Evolutionary conservation across 768 basidiomycete species (phyloP).

Genomic region (Pisolithus microcarpus): DNA sequence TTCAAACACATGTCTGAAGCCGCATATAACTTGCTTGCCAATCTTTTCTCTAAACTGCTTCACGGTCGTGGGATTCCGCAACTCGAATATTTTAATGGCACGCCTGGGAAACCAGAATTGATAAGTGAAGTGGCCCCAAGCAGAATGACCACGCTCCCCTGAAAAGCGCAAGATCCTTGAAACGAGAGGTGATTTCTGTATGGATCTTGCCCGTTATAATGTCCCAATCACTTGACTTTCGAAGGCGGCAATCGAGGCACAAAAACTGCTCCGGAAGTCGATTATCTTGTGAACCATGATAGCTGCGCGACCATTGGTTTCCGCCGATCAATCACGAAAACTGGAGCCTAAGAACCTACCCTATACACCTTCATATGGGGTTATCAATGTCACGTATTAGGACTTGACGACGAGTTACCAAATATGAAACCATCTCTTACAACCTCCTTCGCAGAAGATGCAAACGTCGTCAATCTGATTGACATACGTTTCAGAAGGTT

Average conservation of each 20-base stretch:
- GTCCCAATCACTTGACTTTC: slow-evolving; percentile 60
- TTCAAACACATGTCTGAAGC: slow-evolving; percentile 4
- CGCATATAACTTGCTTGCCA: slow-evolving; percentile 35
- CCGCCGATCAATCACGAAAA: not conserved
- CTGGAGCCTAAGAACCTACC: slow-evolving; percentile 15
- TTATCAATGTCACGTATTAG: not conserved
- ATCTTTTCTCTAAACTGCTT: slow-evolving; percentile 54
- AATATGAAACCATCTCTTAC: slow-evolving; percentile 66
- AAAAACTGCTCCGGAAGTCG: slow-evolving; percentile 55
- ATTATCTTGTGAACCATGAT: slow-evolving; percentile 50
- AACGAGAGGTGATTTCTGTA: slow-evolving; percentile 50
- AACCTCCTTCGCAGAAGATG: slow-evolving; percentile 66
- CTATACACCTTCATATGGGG: slow-evolving; percentile 30
- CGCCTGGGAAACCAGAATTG: slow-evolving; percentile 34
- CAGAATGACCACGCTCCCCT: slow-evolving; percentile 35
- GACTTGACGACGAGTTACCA: slow-evolving; percentile 43
- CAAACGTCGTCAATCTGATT: slow-evolving; percentile 48
- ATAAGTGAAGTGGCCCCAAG: not conserved
- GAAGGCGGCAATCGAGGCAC: slow-evolving; percentile 74
- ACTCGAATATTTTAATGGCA: slow-evolving; percentile 64
- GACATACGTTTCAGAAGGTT: not conserved
- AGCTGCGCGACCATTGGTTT: slow-evolving; percentile 32
- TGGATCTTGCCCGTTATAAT: slow-evolving; percentile 55
- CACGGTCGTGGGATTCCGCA: slow-evolving; percentile 34
- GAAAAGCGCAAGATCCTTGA: slow-evolving; percentile 63